A percentile compares a stretch with the other conserved stretches of the same genome.
phyloP scores from a whole-genome alignment of 164 flowering plant genomes.

The Houttuynia cordata region DNA sequence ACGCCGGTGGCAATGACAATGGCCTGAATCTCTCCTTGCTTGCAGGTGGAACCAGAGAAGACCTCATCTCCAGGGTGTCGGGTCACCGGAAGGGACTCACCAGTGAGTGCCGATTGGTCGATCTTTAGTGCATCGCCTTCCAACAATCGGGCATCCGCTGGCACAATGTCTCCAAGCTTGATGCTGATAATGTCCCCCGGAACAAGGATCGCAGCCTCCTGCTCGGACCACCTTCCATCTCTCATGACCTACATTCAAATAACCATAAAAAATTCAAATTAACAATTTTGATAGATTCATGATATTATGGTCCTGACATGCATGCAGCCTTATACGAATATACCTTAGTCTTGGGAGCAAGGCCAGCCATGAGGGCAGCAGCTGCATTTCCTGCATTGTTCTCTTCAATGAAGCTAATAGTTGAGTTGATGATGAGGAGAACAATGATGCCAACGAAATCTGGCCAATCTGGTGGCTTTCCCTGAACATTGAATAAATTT shows the following conservation, averaged over 20 bases:
- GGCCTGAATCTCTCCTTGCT: slow-evolving; percentile 27
- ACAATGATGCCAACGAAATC: slow-evolving; percentile 20
- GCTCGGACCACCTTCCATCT: slow-evolving; percentile 23
- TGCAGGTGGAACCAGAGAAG: slow-evolving; percentile 24
- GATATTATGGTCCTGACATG: too few species aligned
- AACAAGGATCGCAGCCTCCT: slow-evolving; percentile 20
- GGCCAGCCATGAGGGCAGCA: slow-evolving; percentile 23
- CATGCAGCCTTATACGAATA: not conserved
- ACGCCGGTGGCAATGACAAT: slow-evolving; percentile 24
- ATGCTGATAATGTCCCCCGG: slow-evolving; percentile 25
- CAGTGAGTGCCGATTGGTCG: slow-evolving; percentile 23
- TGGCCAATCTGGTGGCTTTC: slow-evolving; percentile 22
- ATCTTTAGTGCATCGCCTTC: slow-evolving; percentile 22
- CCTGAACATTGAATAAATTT: slow-evolving; percentile 5
- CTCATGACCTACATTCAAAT: slow-evolving; percentile 13
- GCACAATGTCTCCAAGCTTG: slow-evolving; percentile 22
- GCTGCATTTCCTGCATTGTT: slow-evolving; percentile 24
- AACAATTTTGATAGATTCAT: too few species aligned
- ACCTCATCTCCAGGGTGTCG: slow-evolving; percentile 18
- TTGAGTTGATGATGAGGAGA: slow-evolving; percentile 20
- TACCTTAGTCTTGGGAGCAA: slow-evolving; percentile 21
- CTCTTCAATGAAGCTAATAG: slow-evolving; percentile 22
- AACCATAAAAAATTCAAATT: too few species aligned
- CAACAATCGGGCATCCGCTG: slow-evolving; percentile 21
- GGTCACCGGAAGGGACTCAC: slow-evolving; percentile 24